Conservation (phyloP, 192 early-diverging fungal genomes). For the Paraglomus occultum region DNA sequence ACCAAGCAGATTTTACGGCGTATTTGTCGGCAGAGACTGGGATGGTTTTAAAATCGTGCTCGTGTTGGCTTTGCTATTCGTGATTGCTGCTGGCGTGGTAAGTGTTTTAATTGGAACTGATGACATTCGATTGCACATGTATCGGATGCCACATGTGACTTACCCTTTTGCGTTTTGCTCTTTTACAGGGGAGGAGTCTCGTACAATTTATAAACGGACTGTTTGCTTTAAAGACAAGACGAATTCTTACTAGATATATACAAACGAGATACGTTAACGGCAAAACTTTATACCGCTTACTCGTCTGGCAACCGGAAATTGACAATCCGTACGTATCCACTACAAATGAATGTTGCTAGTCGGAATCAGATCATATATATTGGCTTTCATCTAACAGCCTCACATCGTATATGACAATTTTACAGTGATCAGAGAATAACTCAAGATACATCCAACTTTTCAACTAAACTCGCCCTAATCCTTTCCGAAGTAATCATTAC, state of each 20-base stretch:
- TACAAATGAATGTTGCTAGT: not conserved
- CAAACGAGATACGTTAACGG: slow-evolving; percentile 63
- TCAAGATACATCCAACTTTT: slow-evolving; percentile 84
- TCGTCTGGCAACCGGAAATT: slow-evolving; percentile 47
- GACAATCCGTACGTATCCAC: slow-evolving; percentile 65
- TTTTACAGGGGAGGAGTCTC: slow-evolving; percentile 52
- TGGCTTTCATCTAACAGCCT: not conserved
- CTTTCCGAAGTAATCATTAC: slow-evolving; percentile 63
- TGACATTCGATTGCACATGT: not conserved
- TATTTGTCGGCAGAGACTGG: slow-evolving; percentile 64
- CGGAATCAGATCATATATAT: not conserved
- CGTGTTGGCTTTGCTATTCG: slow-evolving; percentile 49
- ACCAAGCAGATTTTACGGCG: slow-evolving; percentile 72
- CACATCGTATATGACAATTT: not conserved
- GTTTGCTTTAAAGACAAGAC: slow-evolving; percentile 63
- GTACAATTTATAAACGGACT: slow-evolving; percentile 59
- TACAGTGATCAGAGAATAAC: slow-evolving; percentile 81
- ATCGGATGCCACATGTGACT: not conserved
- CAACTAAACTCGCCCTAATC: slow-evolving; percentile 58
- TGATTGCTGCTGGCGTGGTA: slow-evolving; percentile 60
- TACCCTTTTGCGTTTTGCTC: not conserved
- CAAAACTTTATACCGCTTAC: slow-evolving; percentile 57
- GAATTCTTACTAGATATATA: slow-evolving; percentile 57
- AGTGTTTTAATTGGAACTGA: slow-evolving; percentile 20
- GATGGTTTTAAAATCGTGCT: slow-evolving; percentile 60